These are phyloP conservation scores for Dictyostelium brefeldianum DNA, from an alignment of 78 protist genomes.

Conservation along the genomic window DNA sequence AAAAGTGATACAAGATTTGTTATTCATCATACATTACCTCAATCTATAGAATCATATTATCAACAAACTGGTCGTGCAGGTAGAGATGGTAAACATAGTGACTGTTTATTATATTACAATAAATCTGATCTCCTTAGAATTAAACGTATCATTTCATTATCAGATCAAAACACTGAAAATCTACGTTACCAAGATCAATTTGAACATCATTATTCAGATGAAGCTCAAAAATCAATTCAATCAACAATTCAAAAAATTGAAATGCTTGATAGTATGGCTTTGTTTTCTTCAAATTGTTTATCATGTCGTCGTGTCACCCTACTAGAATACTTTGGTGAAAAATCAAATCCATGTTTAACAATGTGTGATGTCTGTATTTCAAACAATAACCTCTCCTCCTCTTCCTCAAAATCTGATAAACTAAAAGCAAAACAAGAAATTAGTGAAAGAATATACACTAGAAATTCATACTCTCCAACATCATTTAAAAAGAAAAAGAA, in stretches of 20 bases:
- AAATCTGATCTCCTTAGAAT: background rate
- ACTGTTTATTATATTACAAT: slow-evolving; percentile 40
- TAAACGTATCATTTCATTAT: background rate
- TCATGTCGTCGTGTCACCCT: slow-evolving; percentile 32
- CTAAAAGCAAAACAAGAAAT: background rate
- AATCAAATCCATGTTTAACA: slow-evolving; percentile 32
- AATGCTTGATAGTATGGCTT: slow-evolving; percentile 10
- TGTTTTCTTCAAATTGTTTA: background rate
- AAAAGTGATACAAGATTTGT: slow-evolving; percentile 95
- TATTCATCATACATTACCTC: slow-evolving; percentile 95
- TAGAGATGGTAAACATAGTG: slow-evolving; percentile 70
- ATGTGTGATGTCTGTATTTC: slow-evolving; percentile 43
- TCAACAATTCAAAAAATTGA: background rate
- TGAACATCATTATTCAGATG: background rate
- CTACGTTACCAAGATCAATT: background rate
- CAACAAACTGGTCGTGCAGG: slow-evolving; percentile 95
- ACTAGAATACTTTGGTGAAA: slow-evolving; percentile 47
- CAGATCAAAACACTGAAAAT: background rate
- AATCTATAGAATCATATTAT: slow-evolving; percentile 94
- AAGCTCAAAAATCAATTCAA: background rate
- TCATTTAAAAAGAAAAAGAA: background rate
- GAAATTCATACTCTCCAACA: background rate
- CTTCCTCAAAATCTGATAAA: background rate
- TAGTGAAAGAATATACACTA: background rate
- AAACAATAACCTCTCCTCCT: background rate